A percentile compares a stretch with the other conserved stretches of the same genome.
phyloP scores from a whole-genome alignment of 345 rosid genomes.

The Cardamine resedifolia region DNA sequence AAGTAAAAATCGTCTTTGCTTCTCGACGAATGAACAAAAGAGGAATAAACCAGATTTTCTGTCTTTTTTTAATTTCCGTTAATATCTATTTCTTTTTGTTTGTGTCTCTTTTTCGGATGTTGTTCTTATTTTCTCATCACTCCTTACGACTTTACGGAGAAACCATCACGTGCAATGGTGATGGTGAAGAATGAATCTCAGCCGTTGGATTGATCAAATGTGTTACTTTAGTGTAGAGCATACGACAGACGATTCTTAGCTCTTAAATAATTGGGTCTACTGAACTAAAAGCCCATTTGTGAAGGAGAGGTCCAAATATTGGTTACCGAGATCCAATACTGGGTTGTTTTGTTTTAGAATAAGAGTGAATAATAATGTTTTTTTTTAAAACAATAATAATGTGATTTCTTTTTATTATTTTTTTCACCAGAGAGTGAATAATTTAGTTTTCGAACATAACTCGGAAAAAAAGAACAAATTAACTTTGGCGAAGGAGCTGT shows the following conservation, averaged over 20 bases:
- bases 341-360: background rate
- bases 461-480: no score
- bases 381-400: no score
- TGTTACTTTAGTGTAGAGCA: background rate
- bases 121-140: background rate
- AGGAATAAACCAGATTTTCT: slow-evolving; percentile 11
- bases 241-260: background rate
- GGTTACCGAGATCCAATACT: background rate
- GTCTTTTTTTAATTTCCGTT: background rate
- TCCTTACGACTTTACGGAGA: background rate
- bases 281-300: slow-evolving; percentile 1
- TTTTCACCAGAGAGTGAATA: no score
- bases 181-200: slow-evolving; percentile 7
- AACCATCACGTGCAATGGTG: no score
- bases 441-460: no score
- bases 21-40: slow-evolving; percentile 9
- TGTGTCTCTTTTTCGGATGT: background rate
- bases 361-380: background rate
- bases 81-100: background rate
- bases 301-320: slow-evolving; percentile 11
- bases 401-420: no score
- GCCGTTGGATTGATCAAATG: slow-evolving; percentile 14
- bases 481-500: no score
- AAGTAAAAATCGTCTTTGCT: slow-evolving; percentile 13
- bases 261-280: background rate